Evolutionary conservation across 2,329 filamentous ascomycete species (phyloP), one percentile per base, ranked within the genome.

Genomic region (Hymenotorrendiella dingleyae): DNA sequence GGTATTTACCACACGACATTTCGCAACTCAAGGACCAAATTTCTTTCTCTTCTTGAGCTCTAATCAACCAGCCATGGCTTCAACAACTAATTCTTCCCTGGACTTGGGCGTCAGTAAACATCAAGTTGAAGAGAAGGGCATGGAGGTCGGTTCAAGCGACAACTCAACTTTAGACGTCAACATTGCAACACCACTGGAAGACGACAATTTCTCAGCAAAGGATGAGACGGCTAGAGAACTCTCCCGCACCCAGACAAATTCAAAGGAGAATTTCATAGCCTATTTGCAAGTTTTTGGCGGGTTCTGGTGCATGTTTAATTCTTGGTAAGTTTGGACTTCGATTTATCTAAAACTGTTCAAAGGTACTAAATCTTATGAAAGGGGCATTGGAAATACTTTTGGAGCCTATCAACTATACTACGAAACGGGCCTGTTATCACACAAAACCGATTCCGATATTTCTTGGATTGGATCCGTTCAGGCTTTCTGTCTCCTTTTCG

Each of bases 391-490:
- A 26, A 54, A 53, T 36, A 51, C 52, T 7, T 54, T 60, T 57
- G 75, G 74, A 5, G 64, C 71, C 17, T 57, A 46, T 42, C 52
- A 59, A 41, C 46, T 63, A 1, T 72, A 67, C 49, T 71, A 71
- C 57, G 5, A 60, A 60, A 47, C 48, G 0, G 56, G 63, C 17
- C 48, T 58, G 3, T 57, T 61, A 50, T 16, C 41, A 62, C 65
- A 12, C 58, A 59, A 24, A 50, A 59, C 0, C 64, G 67, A 53
- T 17, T 53, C 49, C 2, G 57, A 62, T 11, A 62, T 74, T 17
- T 66, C 65, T n/a, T 74, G 71, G 71, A 67, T 74, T 14, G 71
- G 70, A 3, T 70, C 69, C 12, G 48, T 73, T 1, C 67, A 74
- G 46, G 60, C 67, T 8, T 71, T 65, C 14, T 59, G 73, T 16